Evolutionary conservation across 345 rosid genomes (phyloP).

Genomic region (Abelmoschus esculentus): DNA sequence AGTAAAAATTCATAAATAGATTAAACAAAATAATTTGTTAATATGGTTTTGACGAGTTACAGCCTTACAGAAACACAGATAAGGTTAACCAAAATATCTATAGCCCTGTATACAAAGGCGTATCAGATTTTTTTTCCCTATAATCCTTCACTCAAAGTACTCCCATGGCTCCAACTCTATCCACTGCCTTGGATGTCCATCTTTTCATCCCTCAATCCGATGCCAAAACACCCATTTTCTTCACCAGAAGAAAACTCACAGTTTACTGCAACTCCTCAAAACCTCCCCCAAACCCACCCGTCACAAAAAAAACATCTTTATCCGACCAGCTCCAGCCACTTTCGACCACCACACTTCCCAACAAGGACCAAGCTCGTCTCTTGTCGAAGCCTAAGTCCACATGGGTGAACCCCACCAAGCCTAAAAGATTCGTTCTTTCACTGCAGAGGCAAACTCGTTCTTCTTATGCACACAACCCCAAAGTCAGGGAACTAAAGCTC

Average conservation of each 20-base stretch:
- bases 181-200: conserved; percentile 52
- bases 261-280: conserved; percentile 37
- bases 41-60: not conserved
- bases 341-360: conserved; percentile 48
- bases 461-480: conserved; percentile 52
- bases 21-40: too few species aligned
- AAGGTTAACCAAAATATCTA: conserved; percentile 29
- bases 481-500: conserved; percentile 48
- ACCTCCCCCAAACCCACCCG: conserved; percentile 27
- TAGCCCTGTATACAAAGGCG: not conserved
- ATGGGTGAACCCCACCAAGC: conserved; percentile 76
- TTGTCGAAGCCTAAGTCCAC: conserved; percentile 70
- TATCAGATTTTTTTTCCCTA: not conserved
- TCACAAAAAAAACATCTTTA: conserved; percentile 44
- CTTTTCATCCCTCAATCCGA: conserved; percentile 31
- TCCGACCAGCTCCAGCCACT: conserved; percentile 86
- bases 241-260: conserved; percentile 27
- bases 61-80: conserved; percentile 18
- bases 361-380: conserved; percentile 28
- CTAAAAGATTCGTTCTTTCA: conserved; percentile 80
- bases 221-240: conserved; percentile 31
- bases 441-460: conserved; percentile 73
- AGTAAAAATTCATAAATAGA: too few species aligned
- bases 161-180: conserved; percentile 48
- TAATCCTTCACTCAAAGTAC: conserved; percentile 2